Evolutionary conservation across 768 basidiomycete species (phyloP), one percentile per base, ranked within the genome.

Genomic region (Boletales sp.): DNA sequence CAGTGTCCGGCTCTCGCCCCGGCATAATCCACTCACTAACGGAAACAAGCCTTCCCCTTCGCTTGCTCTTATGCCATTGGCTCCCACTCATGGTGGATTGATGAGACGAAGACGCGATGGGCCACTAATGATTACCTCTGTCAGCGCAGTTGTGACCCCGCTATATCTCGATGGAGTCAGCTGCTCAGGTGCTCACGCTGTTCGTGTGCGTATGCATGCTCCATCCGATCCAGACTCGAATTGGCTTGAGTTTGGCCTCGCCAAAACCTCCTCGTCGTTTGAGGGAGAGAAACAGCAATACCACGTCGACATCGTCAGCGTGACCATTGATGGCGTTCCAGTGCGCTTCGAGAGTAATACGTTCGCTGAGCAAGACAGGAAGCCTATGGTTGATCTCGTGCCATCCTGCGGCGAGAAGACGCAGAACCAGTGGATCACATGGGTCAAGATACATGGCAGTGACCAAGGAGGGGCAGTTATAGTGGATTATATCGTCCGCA

Each of bases 231-330:
- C 72, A n/a, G 80, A 80, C 48, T 77, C 80, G n/a, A 85, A 84
- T 44, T 86, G 81, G 82, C 70, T 90, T 17, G 87, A 89, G 63
- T 89, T 90, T 58, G 87, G 86, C 24, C 70, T 90, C 43, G 82
- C 81, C 2, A 71, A 77, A 46, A 35, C 62, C 43, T 46, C 62
- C 43, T 46, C 53, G 21, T n/a, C 45, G 30, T 46, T 50, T 18
- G 52, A 53, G 42, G 51, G 57, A 32, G 56, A 60, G 40, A 50
- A 36, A 32, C 55, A 55, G 30, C 68, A 71, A 37, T 77, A 79
- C 39, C 73, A 67, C 47, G 73, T 84, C 42, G 74, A 82, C 14
- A 59, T 65, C 24, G 71, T 80, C 42, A 78, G 74, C 54, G 83
- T 78, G 34, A 86, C 76, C 55, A 61, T 86, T 39, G 83, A 86